Percentiles rank a stretch among this genome's conserved stretches.
Evolutionary conservation across 495 filamentous ascomycete genomes (phyloP).

Genomic region (Penicillium cataractarum): DNA sequence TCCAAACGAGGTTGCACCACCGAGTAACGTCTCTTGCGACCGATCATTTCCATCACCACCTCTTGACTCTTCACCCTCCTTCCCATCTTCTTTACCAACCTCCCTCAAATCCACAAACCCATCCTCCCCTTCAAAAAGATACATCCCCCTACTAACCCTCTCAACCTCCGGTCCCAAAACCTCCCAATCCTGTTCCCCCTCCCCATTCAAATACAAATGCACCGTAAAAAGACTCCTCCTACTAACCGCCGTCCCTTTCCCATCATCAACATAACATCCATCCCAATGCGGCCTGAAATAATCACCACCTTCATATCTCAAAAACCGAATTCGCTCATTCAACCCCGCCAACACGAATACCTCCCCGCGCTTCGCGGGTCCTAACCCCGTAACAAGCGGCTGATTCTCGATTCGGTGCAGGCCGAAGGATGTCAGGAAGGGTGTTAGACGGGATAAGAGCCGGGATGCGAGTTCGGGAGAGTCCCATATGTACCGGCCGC

Average conservation of each 20-base stretch:
- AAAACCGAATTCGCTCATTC: constrained; percentile 80
- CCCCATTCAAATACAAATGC: constrained; percentile 80
- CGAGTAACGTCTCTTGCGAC: constrained; percentile 32
- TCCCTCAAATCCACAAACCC: constrained; percentile 21
- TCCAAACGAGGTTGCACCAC: constrained; percentile 69
- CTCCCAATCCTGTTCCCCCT: constrained; percentile 47
- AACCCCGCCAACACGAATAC: constrained; percentile 60
- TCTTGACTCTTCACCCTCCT: not conserved
- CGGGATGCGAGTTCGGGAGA: constrained; percentile 60
- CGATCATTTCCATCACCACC: not conserved
- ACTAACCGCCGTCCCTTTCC: constrained; percentile 9
- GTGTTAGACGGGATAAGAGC: constrained; percentile 61
- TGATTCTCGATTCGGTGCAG: constrained; percentile 41
- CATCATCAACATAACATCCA: constrained; percentile 59
- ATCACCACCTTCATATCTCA: constrained; percentile 75
- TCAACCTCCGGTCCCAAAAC: constrained; percentile 33
- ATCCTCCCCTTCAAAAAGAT: constrained; percentile 12
- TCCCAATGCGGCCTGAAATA: constrained; percentile 85
- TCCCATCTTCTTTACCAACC: not conserved
- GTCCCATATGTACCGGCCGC: constrained; percentile 78
- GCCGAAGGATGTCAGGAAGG: constrained; percentile 46
- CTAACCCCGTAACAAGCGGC: constrained; percentile 50
- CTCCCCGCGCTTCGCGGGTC: constrained; percentile 47
- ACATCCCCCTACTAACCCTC: constrained; percentile 19
- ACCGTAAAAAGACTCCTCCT: constrained; percentile 73